phyloP scores from a whole-genome alignment of 2,329 filamentous ascomycete genomes.

The Dactylellina cionopaga region DNA sequence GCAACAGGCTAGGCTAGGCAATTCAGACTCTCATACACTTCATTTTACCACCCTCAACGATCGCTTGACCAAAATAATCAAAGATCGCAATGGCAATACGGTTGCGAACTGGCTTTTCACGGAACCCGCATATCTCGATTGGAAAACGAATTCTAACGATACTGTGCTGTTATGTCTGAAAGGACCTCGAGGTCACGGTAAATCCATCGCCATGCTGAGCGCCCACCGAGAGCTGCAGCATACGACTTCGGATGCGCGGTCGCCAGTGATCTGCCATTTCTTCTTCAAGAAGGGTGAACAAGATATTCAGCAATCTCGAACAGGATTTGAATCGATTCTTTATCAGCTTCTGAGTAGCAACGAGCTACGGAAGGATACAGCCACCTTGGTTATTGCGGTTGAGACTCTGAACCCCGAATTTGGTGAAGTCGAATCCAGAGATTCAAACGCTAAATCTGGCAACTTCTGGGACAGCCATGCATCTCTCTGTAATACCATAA shows the following conservation, averaged over 20 bases:
- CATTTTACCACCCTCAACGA: slow-evolving; percentile 19
- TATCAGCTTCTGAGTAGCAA: slow-evolving; percentile 20
- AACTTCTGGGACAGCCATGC: background rate
- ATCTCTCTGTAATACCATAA: slow-evolving; percentile 1
- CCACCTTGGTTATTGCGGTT: background rate
- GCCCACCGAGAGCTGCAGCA: background rate
- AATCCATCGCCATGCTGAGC: slow-evolving; percentile 38
- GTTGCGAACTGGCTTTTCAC: slow-evolving; percentile 22
- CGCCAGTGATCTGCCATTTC: slow-evolving; percentile 24
- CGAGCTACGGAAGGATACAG: slow-evolving; percentile 1
- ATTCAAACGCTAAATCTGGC: background rate
- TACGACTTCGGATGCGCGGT: background rate
- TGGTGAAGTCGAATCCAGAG: background rate
- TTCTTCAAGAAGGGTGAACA: slow-evolving; percentile 49
- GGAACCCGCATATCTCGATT: slow-evolving; percentile 20
- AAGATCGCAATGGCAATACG: slow-evolving; percentile 1
- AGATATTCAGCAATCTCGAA: slow-evolving; percentile 28
- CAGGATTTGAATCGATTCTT: slow-evolving; percentile 17
- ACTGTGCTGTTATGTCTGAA: slow-evolving; percentile 9
- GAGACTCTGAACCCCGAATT: slow-evolving; percentile 9
- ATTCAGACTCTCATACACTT: slow-evolving; percentile 2
- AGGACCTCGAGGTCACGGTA: slow-evolving; percentile 37
- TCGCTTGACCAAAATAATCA: slow-evolving; percentile 8
- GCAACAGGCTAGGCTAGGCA: background rate
- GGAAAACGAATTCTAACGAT: background rate